phyloP scores from a whole-genome alignment of 2,329 filamentous ascomycete species.

The Pseudogymnoascus verrucosus region DNA sequence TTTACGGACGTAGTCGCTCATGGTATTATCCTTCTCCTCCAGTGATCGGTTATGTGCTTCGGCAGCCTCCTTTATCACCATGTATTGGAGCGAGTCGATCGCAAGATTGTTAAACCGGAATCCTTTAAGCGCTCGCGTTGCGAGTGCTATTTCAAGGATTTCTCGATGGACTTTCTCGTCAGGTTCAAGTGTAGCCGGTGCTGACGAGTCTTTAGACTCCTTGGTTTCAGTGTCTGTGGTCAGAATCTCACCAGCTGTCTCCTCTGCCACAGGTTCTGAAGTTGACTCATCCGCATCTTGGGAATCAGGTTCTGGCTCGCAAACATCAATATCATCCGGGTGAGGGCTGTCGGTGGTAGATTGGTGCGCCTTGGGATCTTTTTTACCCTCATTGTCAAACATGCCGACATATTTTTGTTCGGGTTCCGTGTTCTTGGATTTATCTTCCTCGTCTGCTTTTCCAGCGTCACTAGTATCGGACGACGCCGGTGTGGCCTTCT shows the following conservation, averaged over 20 bases:
- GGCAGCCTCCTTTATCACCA: neutral
- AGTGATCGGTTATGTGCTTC: neutral
- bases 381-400: conserved; percentile 17
- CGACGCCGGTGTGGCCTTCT: conserved; percentile 18
- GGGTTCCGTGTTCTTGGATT: neutral
- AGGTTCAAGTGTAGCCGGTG: neutral
- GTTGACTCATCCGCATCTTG: neutral
- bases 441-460: conserved; percentile 14
- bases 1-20: conserved; percentile 46
- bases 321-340: conserved; percentile 29
- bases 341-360: conserved; percentile 17
- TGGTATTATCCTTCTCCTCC: conserved; percentile 14
- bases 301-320: conserved; percentile 20
- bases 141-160: neutral
- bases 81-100: neutral
- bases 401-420: conserved; percentile 17
- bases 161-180: neutral
- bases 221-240: neutral
- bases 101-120: neutral
- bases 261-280: neutral
- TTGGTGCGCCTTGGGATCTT: neutral
- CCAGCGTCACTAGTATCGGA: conserved; percentile 16
- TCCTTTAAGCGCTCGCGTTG: neutral
- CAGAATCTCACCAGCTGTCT: neutral
- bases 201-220: too few species aligned